Evolutionary conservation across 345 rosid species (phyloP).

Genomic region (Moricandia moricandioides): DNA sequence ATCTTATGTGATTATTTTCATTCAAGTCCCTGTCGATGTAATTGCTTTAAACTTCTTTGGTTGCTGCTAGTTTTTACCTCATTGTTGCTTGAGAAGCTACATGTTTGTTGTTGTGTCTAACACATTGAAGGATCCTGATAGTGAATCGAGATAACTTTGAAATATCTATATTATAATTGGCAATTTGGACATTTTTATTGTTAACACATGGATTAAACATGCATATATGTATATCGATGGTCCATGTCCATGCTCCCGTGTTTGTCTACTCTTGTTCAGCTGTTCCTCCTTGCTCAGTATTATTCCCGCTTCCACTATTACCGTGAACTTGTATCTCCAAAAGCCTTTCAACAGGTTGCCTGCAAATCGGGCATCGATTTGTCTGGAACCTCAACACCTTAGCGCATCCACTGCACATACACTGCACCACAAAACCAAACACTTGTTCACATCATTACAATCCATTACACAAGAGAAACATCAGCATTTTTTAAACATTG

Average conservation of each 20-base stretch:
- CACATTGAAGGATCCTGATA: not conserved
- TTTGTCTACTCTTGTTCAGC: conserved; percentile 25
- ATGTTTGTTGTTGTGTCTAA: not conserved
- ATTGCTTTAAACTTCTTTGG: conserved; percentile 25
- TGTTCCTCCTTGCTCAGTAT: conserved; percentile 24
- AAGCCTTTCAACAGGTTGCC: conserved; percentile 95
- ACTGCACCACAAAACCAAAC: conserved; percentile 51
- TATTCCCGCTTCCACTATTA: conserved; percentile 22
- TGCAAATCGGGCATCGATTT: conserved; percentile 86
- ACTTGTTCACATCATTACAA: not conserved
- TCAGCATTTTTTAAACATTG: not conserved
- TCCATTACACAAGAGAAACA: not conserved
- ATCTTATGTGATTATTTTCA: not conserved
- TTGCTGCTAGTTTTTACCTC: not conserved
- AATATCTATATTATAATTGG: conserved; percentile 23
- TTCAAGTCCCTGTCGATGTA: conserved; percentile 41
- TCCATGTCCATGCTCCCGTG: not conserved
- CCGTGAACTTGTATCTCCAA: conserved; percentile 80
- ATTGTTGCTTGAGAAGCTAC: conserved; percentile 34
- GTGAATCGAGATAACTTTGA: not conserved
- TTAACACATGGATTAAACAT: conserved; percentile 11
- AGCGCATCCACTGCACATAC: conserved; percentile 97
- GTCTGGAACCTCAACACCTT: conserved; percentile 89
- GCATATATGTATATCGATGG: conserved; percentile 8
- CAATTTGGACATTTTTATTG: conserved; percentile 24